phyloP scores from a whole-genome alignment of 257 asterid species.

The Echites panduratus region DNA sequence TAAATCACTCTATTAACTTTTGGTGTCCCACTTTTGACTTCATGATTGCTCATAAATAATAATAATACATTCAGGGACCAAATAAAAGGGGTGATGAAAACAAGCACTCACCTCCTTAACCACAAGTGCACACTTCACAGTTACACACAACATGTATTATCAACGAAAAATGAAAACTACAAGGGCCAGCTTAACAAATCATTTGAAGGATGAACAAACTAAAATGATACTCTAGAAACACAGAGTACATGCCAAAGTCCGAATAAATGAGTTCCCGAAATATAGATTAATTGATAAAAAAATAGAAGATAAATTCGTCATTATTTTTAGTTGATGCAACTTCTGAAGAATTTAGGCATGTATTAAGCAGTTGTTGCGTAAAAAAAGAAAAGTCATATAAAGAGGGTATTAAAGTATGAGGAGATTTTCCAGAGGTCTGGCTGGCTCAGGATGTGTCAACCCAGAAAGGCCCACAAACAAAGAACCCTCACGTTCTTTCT shows the following conservation, averaged over 20 bases:
- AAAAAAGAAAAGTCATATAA: no score
- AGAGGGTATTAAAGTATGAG: no score
- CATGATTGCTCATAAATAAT: constrained; percentile 9
- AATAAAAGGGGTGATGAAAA: constrained; percentile 11
- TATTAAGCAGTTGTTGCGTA: no score
- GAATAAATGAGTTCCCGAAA: not conserved
- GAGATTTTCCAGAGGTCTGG: no score
- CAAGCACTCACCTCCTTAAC: constrained; percentile 15
- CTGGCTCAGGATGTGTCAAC: no score
- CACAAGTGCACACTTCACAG: not conserved
- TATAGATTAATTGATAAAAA: no score
- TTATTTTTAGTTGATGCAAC: no score
- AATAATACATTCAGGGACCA: constrained; percentile 13
- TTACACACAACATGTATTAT: not conserved
- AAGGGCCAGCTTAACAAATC: no score
- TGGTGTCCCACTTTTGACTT: constrained; percentile 8
- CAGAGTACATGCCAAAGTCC: not conserved
- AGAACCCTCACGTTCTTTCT: no score
- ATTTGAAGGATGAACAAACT: not conserved
- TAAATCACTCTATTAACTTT: constrained; percentile 10
- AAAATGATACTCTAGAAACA: not conserved
- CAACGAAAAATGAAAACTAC: not conserved
- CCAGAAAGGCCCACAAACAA: no score
- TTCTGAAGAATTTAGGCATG: no score
- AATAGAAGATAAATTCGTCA: no score